phyloP scores from a whole-genome alignment of 192 early-diverging fungal genomes.

The Coemansia sp. region DNA sequence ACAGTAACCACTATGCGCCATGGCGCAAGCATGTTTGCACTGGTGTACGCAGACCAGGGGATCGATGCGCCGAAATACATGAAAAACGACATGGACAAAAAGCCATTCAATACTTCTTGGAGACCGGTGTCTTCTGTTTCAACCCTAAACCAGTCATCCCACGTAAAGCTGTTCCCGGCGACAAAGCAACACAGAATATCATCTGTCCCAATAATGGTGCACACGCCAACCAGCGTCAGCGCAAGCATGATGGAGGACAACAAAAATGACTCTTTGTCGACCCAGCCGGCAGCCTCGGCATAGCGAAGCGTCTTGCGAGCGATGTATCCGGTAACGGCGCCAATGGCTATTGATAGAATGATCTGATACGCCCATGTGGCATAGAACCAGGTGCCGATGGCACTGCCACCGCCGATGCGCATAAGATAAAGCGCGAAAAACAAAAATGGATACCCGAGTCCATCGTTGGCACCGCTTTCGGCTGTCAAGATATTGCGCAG shows the following conservation, averaged over 20 bases:
- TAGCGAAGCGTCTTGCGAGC: constrained; percentile 70
- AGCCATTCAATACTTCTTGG: constrained; percentile 87
- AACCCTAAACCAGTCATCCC: constrained; percentile 91
- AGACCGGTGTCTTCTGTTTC: constrained; percentile 80
- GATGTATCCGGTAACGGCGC: constrained; percentile 67
- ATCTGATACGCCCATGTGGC: constrained; percentile 81
- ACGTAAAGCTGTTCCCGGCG: constrained; percentile 78
- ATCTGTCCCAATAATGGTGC: constrained; percentile 72
- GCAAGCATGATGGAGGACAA: constrained; percentile 80
- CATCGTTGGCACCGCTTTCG: constrained; percentile 90
- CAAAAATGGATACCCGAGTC: constrained; percentile 83
- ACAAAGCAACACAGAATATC: constrained; percentile 79
- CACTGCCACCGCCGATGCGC: constrained; percentile 57
- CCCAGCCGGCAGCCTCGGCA: constrained; percentile 68
- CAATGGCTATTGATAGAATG: constrained; percentile 68
- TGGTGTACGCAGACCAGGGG: constrained; percentile 68
- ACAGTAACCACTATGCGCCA: constrained; percentile 71
- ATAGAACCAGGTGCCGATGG: constrained; percentile 80
- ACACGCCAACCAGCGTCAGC: constrained; percentile 68
- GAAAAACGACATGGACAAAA: constrained; percentile 88
- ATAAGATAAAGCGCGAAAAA: constrained; percentile 74
- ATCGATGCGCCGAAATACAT: constrained; percentile 83
- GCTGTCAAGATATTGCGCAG: constrained; percentile 74
- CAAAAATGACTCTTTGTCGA: constrained; percentile 87
- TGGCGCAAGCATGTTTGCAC: constrained; percentile 45